These are phyloP conservation scores for Rhodotorula sp. DNA, from an alignment of 1,284 basidiomycete genomes.

Conservation along the genomic window DNA sequence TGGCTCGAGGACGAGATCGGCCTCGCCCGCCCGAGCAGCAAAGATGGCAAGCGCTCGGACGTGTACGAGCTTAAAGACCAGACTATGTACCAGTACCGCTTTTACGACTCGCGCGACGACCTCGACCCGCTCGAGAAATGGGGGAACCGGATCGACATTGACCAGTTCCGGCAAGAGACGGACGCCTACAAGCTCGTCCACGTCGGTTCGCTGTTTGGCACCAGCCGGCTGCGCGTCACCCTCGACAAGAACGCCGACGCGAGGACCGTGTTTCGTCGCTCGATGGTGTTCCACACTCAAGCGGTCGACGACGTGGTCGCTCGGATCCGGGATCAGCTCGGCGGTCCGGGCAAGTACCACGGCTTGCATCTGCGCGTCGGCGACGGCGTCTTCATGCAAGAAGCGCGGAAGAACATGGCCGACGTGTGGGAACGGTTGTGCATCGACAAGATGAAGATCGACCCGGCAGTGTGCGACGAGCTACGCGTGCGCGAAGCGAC, in stretches of 20 bases:
- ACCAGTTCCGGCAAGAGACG: conserved; percentile 30
- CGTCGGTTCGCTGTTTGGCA: conserved; percentile 48
- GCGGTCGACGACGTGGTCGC: conserved; percentile 43
- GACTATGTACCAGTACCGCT: conserved; percentile 63
- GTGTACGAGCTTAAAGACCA: conserved; percentile 58
- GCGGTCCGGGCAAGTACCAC: conserved; percentile 56
- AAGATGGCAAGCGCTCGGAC: conserved; percentile 47
- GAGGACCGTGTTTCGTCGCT: conserved; percentile 35
- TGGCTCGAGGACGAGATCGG: conserved; percentile 57
- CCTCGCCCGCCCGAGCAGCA: not conserved
- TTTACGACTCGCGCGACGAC: conserved; percentile 59
- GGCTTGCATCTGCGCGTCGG: conserved; percentile 66
- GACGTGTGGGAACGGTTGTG: conserved; percentile 41
- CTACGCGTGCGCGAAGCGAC: conserved; percentile 7
- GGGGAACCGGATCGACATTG: conserved; percentile 43
- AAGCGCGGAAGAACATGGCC: conserved; percentile 47
- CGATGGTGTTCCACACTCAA: conserved; percentile 44
- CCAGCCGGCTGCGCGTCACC: conserved; percentile 38
- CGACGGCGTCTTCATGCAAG: conserved; percentile 61
- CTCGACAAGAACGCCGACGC: conserved; percentile 36
- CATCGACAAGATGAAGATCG: conserved; percentile 39
- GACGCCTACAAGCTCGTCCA: conserved; percentile 43
- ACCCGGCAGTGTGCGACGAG: conserved; percentile 24
- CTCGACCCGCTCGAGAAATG: conserved; percentile 45
- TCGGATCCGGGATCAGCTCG: conserved; percentile 51